phyloP scores from a whole-genome alignment of 2,329 filamentous ascomycete species.

The Beauveria caledonica region DNA sequence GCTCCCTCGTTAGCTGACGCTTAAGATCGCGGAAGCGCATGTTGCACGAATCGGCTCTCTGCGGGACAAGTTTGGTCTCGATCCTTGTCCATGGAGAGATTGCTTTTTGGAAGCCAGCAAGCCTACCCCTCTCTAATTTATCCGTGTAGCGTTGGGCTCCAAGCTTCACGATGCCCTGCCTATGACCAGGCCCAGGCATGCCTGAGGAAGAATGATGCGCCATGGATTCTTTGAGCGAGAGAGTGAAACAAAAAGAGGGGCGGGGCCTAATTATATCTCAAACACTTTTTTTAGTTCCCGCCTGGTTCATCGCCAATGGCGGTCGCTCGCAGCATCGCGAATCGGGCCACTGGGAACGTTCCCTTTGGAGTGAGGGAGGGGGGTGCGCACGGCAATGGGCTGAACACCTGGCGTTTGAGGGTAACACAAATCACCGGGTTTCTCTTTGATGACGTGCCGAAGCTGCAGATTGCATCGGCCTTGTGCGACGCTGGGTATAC shows the following conservation, averaged over 20 bases:
- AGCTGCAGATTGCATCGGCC: not conserved
- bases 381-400: not conserved
- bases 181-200: not conserved
- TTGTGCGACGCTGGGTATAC: not conserved
- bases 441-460: not conserved
- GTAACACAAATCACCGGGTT: conserved; percentile 2
- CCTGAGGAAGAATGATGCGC: not conserved
- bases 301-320: not conserved
- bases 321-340: not conserved
- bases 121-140: not conserved
- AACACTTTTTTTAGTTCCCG: not conserved
- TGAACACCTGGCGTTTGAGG: not conserved
- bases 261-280: not conserved
- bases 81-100: not conserved
- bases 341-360: conserved; percentile 1
- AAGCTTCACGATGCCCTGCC: not conserved
- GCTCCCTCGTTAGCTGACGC: not conserved
- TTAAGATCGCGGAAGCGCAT: not conserved
- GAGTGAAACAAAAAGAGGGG: not conserved
- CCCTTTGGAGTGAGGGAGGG: not conserved
- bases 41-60: not conserved
- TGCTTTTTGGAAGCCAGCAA: not conserved
- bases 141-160: not conserved
- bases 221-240: not conserved
- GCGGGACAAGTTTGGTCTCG: not conserved